These are phyloP conservation scores for Camellia sinensis DNA, from an alignment of 148 eudicot species.

Conservation along the genomic window DNA sequence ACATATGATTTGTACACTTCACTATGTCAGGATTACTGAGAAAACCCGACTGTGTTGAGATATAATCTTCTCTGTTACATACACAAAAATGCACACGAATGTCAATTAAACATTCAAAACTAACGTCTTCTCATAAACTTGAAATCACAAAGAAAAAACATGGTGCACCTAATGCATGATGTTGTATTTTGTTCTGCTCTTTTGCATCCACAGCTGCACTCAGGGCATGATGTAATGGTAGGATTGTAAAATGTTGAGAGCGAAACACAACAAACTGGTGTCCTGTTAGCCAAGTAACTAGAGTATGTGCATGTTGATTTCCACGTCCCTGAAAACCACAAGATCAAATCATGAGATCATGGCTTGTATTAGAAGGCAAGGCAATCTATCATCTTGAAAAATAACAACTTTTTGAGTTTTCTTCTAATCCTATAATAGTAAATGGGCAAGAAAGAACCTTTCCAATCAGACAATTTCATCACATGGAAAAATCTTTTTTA, in stretches of 20 bases:
- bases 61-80: constrained; percentile 22
- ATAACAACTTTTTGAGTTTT: background rate
- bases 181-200: constrained; percentile 17
- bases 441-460: background rate
- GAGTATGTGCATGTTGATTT: constrained; percentile 49
- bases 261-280: constrained; percentile 44
- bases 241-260: constrained; percentile 47
- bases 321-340: constrained; percentile 43
- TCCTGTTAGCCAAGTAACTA: constrained; percentile 36
- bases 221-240: constrained; percentile 36
- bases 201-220: constrained; percentile 41
- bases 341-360: background rate
- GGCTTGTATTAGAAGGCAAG: too few relatives aligned
- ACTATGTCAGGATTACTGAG: constrained; percentile 20
- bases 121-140: background rate
- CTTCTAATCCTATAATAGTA: too few relatives aligned
- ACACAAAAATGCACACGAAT: background rate
- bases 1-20: constrained; percentile 48
- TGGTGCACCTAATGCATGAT: constrained; percentile 30
- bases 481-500: background rate
- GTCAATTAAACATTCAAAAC: background rate
- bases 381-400: background rate
- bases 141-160: background rate
- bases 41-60: background rate
- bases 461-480: background rate